A percentile compares a stretch with the other conserved stretches of the same genome.
Conservation (phyloP, 352 stramenopile genomes). For the Globisporangium cystogenes region DNA sequence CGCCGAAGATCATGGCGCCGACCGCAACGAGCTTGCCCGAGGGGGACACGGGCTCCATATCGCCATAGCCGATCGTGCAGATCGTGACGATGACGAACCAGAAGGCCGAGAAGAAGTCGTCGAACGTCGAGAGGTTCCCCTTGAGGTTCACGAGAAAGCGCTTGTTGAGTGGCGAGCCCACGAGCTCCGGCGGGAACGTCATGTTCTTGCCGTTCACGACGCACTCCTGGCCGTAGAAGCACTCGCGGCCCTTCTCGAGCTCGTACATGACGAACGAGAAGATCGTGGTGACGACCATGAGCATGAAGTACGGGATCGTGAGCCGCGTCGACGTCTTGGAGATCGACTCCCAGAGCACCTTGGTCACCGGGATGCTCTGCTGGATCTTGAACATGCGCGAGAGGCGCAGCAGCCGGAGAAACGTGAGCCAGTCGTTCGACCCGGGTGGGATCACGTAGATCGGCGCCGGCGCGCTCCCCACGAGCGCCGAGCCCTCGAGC, state of each 20-base stretch:
- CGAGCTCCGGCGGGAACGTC: constrained; percentile 43
- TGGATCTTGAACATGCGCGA: constrained; percentile 79
- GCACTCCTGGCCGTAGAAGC: constrained; percentile 66
- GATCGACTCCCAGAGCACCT: constrained; percentile 74
- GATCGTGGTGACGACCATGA: constrained; percentile 67
- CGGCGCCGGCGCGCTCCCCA: constrained; percentile 20
- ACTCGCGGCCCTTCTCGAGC: constrained; percentile 71
- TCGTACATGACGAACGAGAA: constrained; percentile 79
- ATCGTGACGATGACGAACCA: constrained; percentile 85
- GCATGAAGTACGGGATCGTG: constrained; percentile 78
- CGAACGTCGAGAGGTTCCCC: constrained; percentile 61
- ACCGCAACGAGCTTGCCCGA: constrained; percentile 66
- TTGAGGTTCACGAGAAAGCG: constrained; percentile 70
- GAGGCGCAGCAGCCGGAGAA: constrained; percentile 49
- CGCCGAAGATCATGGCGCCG: constrained; percentile 76
- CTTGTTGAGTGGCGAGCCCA: constrained; percentile 49
- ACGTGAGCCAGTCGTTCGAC: constrained; percentile 55
- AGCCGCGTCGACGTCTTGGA: constrained; percentile 74
- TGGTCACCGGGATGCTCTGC: constrained; percentile 70
- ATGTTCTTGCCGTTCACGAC: constrained; percentile 53
- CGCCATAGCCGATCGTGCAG: constrained; percentile 65
- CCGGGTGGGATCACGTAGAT: constrained; percentile 67
- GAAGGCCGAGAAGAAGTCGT: constrained; percentile 79
- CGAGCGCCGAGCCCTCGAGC: constrained; percentile 35
- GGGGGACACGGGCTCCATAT: constrained; percentile 68